Evolutionary conservation across 2,329 filamentous ascomycete species (phyloP).

Genomic region (Claviceps citrina): DNA sequence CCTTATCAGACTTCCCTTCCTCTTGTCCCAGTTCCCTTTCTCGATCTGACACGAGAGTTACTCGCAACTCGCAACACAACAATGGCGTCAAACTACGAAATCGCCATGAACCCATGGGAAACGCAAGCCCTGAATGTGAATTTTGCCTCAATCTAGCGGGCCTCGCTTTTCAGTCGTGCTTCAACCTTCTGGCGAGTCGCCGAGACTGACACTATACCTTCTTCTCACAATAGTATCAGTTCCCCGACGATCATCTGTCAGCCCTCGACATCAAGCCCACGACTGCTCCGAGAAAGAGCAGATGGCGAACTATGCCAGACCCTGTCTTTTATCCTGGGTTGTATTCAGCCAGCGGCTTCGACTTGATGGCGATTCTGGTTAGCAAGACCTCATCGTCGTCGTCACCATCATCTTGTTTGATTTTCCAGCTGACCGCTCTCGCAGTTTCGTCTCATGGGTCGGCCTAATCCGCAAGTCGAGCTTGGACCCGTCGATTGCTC

Average conservation of each 20-base stretch:
- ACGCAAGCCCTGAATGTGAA: constrained; percentile 20
- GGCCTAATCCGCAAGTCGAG: constrained; percentile 60
- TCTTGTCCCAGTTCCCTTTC: neutral
- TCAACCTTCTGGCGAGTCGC: neutral
- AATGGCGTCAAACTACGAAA: constrained; percentile 3
- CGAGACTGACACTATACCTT: neutral
- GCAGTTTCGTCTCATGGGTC: constrained; percentile 46
- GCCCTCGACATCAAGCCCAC: constrained; percentile 1
- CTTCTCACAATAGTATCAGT: constrained; percentile 8
- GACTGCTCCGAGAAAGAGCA: constrained; percentile 1
- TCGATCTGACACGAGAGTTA: too few species aligned
- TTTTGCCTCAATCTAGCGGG: neutral
- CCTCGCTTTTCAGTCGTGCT: neutral
- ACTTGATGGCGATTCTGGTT: constrained; percentile 41
- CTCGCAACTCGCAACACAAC: neutral
- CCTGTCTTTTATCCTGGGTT: constrained; percentile 40
- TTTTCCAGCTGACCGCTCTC: neutral
- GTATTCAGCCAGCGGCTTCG: constrained; percentile 38
- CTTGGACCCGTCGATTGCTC: constrained; percentile 73
- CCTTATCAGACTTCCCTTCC: neutral
- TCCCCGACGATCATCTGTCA: constrained; percentile 5
- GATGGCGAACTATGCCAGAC: constrained; percentile 21
- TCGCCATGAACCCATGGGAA: constrained; percentile 21
- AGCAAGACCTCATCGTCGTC: constrained; percentile 10
- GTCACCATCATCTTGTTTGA: neutral